Base-by-base conservation (phyloP, 176 grass and related monocot species). In the Phoenix dactylifera region DNA sequence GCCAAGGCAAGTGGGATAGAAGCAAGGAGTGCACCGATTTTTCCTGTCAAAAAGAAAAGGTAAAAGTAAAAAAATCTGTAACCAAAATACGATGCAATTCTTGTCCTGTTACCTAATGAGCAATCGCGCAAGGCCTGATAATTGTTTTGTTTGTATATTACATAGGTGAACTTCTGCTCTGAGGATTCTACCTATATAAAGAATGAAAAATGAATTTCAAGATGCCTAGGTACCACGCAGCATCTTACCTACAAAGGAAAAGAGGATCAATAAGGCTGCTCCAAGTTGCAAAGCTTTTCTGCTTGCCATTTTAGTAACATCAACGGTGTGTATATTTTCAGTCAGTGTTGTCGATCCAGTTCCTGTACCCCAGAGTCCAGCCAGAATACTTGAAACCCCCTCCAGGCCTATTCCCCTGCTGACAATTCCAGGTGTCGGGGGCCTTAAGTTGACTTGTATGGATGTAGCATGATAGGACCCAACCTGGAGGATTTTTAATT, bases 381-480 rank as follows among this genome's bases (percentile, higher is more conserved):
- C 93, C 20, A 98, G 73, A 61, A 98, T 82, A 78, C 81, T 89
- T 32, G 84, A 66, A 67, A 98, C 28, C 62, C 93, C 93, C 83
- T 98, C 93, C 65, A 92, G 72, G 18, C 93, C 93, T 83, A 98
- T 92, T 54, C 81, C 88, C 79, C 88, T 92, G 79, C 93, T 89
- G 49, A 92, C 93, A 78, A 98, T 81, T 81, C 87, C 93, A 19
- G 77, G 76, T 54, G 93, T 98, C 59, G 93, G 93, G 0, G 88
- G 88, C 63, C 84, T 86, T 70, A 98, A 74, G 76, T 92, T 88
- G 59, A 98, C 84, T 64, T 89, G 70, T 59, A 98, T 64, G 5
- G 88, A 84, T 58, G 88, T 79, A 64, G 84, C 84, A 83, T 98
- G 93, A 67, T 98, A 98, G 6, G 88, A 78, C 24, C 81, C 80